Base-by-base conservation (phyloP, 2,329 filamentous ascomycete genomes). In the Talaromyces marneffei region DNA sequence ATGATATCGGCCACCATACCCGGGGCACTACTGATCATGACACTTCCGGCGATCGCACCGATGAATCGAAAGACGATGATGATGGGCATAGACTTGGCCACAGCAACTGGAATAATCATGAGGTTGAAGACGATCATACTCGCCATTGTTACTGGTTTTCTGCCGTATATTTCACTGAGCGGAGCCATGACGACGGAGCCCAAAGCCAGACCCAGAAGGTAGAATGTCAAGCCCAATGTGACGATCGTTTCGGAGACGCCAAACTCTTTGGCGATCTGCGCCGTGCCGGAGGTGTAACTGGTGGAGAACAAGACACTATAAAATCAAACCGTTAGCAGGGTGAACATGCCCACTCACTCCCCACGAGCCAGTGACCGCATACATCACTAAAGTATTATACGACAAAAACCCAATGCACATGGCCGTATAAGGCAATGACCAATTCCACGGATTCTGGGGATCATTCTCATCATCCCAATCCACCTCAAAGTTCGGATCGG, bases 211-310 rank as follows among this genome's bases (percentile, higher is more conserved):
- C 62, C 62, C 10, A 64, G 20, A 12, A 64, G 59, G 35, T 64
- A 64, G 29, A 64, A 62, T 6, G 62, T 61, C 31, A 64, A 35
- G 12, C 59, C 59, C 5, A 64, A 39, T 31, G 59, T 61, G 42
- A 62, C 62, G 25, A 64, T 62, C 20, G 62, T 64, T 46, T 61
- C 91, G 93, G 55, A 59, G 20, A 52, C 33, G 29, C 58, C 37
- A n/a, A 64, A 64, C 57, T 90, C 87, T 14, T 79, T 72, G 68
- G 85, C 84, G 73, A 95, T 84, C 0, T 88, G 87, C 0, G 84
- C 82, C 35, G 89, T 84, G 2, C 86, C 87, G 0, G 87, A 84
- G 0, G 90, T 91, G 71, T 94, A 95, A 57, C 85, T 87, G 0
- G 91, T 94, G 52, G 87, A 91, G 70, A 92, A 91, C 50, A 91